Evolutionary conservation across 106 monocot genomes (phyloP), one percentile per base, ranked within the genome.

Genomic region (Acanthochlamys bracteata): DNA sequence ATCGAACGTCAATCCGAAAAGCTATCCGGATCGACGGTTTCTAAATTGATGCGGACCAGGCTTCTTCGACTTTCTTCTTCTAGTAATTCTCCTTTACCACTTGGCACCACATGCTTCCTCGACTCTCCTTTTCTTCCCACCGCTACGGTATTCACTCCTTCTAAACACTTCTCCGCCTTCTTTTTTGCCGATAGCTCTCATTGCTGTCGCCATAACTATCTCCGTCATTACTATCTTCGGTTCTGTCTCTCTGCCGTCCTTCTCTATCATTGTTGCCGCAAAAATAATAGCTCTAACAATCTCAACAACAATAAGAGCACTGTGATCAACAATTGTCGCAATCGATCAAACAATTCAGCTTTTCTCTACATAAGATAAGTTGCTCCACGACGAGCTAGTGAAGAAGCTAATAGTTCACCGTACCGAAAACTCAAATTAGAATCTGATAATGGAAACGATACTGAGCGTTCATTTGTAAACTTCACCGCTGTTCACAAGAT

Each of bases 381-480:
- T 21, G 19, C 63, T n/a, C 40, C 40, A 53, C 59, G 49, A 16
- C 7, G 15, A 16, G 13, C 12, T 6, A 15, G 58, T 16, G 52
- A 55, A 12, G 55, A 21, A 43, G 39, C 51, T 0, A 65, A 66
- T 42, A 70, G 74, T 7, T 75, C 79, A 0, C 65, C 79, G 7
- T 66, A 80, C 62, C 65, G 43, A 60, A 80, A 66, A 66, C 61
- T 71, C 8, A 45, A 59, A 33, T 59, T 69, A 4, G 68, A 22
- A 10, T 2, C 69, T 7, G 68, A 22, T 1, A 49, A 17, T 17
- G 49, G 49, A 49, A 17, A 25, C 41, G 78, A 39, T 1, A 41
- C 9, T 42, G 74, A 71, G 79, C 68, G 79, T 79, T 53, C 79
- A 83, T 60, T 71, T 83, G 20, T 73, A 61, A 14, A 79, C 83